Base-by-base conservation (phyloP, 495 filamentous ascomycete genomes). In the Neurospora cerealis region DNA sequence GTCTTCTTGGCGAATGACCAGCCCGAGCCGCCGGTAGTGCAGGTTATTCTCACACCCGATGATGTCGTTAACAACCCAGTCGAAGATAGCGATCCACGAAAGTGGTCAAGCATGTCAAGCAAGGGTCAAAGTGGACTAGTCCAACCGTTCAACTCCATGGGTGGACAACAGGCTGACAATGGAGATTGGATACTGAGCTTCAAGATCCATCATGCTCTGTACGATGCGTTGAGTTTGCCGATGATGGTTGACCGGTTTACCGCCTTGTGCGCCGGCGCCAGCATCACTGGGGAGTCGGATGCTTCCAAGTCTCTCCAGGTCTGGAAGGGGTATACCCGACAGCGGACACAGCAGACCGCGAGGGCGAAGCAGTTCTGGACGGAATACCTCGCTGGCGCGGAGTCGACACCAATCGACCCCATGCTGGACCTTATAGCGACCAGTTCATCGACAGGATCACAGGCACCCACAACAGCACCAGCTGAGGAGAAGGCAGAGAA, bases 181-280 rank as follows among this genome's bases (percentile, higher is more conserved):
- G 75, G 38, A 42, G 73, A 60, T 37, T 83, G 72, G 78, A 38
- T 69, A 0, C 34, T 87, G 11, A 74, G 78, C 11, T 76, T 93
- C 4, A 85, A 83, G 9, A 87, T 93, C 13, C 89, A 94, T 72
- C 93, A 97, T 80, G 92, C 93, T 5, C 79, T 96, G 6, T 96
- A 94, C 75, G 93, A 97, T 81, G 92, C 91, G 1, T 81, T 91
- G 60, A 91, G 92, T 69, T 80, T 96, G 15, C 83, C 87, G 4
- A 73, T 83, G 11, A 86, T 95, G 19, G 74, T 81, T 73, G 60
- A 71, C 37, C 75, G 78, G 7, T 81, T 86, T 19, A 13, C 71
- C 3, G 69, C 74, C 3, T 70, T 83, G 19, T 81, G 76, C 69
- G 71, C 13, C 24, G 60, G n/a, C 6, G 69, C 13, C 19, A 54